phyloP scores from a whole-genome alignment of 306 rosid species.

The Crotalaria pallida region DNA sequence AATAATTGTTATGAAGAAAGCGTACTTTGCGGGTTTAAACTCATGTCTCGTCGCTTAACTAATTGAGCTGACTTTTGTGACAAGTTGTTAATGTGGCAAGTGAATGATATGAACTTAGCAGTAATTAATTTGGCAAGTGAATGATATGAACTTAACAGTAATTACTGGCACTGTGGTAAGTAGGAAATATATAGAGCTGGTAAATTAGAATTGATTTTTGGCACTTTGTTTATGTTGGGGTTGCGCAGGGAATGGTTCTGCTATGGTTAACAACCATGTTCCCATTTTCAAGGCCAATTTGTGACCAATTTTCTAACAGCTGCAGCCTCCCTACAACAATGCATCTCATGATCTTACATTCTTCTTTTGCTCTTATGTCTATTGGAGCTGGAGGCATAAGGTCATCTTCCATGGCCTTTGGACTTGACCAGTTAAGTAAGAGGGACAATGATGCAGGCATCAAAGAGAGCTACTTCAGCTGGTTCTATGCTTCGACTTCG shows the following conservation, averaged over 20 bases:
- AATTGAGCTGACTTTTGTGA: background rate
- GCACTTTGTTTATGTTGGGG: background rate
- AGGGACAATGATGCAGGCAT: constrained; percentile 2
- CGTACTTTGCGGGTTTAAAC: no score
- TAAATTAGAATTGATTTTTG: background rate
- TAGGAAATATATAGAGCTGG: background rate
- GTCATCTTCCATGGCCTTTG: constrained; percentile 32
- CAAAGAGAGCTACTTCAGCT: constrained; percentile 20
- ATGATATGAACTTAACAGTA: background rate
- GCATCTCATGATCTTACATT: constrained; percentile 21
- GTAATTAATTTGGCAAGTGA: background rate
- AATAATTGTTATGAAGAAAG: no score
- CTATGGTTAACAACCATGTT: constrained; percentile 42
- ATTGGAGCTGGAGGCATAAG: constrained; percentile 34
- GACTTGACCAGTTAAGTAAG: constrained; percentile 22
- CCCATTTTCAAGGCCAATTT: constrained; percentile 17
- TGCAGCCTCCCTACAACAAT: constrained; percentile 12
- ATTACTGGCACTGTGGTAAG: background rate
- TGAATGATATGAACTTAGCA: background rate
- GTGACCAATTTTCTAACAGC: constrained; percentile 2
- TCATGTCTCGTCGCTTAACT: no score
- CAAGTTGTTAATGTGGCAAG: background rate
- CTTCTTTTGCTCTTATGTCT: constrained; percentile 31
- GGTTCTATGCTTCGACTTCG: constrained; percentile 6
- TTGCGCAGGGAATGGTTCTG: constrained; percentile 26